Evolutionary conservation across 1,139 yeast species (phyloP).

Genomic region (Yamadazyma diospyri): DNA sequence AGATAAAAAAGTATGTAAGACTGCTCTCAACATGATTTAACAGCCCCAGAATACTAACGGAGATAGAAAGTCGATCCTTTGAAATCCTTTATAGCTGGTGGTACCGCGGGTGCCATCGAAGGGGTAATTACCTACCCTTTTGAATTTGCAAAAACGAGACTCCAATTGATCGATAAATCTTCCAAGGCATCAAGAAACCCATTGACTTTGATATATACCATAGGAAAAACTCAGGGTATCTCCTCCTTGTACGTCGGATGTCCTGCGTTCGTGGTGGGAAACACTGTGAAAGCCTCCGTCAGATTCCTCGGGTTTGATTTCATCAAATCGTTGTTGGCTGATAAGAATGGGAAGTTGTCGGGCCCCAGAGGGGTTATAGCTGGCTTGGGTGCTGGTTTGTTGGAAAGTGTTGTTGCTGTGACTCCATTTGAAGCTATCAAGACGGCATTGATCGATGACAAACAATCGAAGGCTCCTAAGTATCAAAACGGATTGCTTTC

Average conservation of each 20-base stretch:
- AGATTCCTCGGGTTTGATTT: slow-evolving; percentile 90
- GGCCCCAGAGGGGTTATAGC: slow-evolving; percentile 92
- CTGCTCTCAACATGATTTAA: no score
- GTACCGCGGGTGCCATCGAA: slow-evolving; percentile 91
- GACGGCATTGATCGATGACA: slow-evolving; percentile 93
- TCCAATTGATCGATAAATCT: slow-evolving; percentile 75
- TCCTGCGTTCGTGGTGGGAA: slow-evolving; percentile 94
- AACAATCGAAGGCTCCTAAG: slow-evolving; percentile 68
- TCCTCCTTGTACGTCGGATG: slow-evolving; percentile 89
- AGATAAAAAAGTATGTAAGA: slow-evolving; percentile 9
- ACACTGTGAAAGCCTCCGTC: slow-evolving; percentile 92
- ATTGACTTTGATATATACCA: slow-evolving; percentile 66
- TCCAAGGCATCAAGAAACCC: slow-evolving; percentile 78
- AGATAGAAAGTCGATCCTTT: slow-evolving; percentile 46
- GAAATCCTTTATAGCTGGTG: slow-evolving; percentile 88
- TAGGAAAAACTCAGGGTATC: slow-evolving; percentile 77
- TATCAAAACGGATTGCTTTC: slow-evolving; percentile 66
- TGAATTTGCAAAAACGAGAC: slow-evolving; percentile 92
- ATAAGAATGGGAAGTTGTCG: slow-evolving; percentile 79
- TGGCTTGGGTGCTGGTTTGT: slow-evolving; percentile 92
- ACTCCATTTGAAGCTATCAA: slow-evolving; percentile 97
- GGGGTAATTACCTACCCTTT: slow-evolving; percentile 91
- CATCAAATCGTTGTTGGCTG: slow-evolving; percentile 72
- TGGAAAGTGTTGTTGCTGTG: slow-evolving; percentile 89
- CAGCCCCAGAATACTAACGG: slow-evolving; percentile 5